phyloP scores from a whole-genome alignment of 495 filamentous ascomycete species.

The Neurospora sp. region DNA sequence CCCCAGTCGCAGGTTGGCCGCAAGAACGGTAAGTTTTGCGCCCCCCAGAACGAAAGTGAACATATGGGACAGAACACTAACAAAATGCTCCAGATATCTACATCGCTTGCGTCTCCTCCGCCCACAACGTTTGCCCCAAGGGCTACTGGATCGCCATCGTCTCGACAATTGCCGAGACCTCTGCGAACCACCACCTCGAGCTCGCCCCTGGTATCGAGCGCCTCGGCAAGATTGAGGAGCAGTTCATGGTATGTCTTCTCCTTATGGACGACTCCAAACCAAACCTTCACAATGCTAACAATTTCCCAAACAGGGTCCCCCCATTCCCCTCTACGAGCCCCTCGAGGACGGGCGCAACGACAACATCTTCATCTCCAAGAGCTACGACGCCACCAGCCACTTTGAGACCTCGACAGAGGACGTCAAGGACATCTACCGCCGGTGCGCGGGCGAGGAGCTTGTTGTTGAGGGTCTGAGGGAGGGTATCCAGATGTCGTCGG shows the following conservation, averaged over 20 bases:
- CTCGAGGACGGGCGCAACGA: constrained; percentile 76
- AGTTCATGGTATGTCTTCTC: constrained; percentile 59
- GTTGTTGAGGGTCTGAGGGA: constrained; percentile 52
- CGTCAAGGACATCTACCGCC: constrained; percentile 84
- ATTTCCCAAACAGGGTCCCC: constrained; percentile 44
- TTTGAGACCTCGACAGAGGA: constrained; percentile 91
- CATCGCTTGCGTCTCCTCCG: constrained; percentile 88
- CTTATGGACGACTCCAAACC: too few relatives aligned
- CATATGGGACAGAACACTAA: neutral
- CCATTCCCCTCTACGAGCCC: constrained; percentile 90
- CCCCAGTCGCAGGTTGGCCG: constrained; percentile 93
- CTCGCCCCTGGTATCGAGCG: constrained; percentile 89
- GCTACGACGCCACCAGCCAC: constrained; percentile 94
- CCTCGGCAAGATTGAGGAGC: constrained; percentile 89
- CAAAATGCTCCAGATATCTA: constrained; percentile 68
- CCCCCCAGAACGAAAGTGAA: too few relatives aligned
- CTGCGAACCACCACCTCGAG: constrained; percentile 89
- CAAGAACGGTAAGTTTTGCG: constrained; percentile 63
- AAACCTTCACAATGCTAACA: too few relatives aligned
- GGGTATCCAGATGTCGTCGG: constrained; percentile 45
- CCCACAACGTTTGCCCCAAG: constrained; percentile 97
- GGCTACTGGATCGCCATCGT: constrained; percentile 99
- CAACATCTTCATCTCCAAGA: constrained; percentile 95
- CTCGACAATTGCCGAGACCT: constrained; percentile 88
- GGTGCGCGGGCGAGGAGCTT: constrained; percentile 80